Evolutionary conservation across 352 stramenopile species (phyloP).

Genomic region (Thraustochytrium sp.): DNA sequence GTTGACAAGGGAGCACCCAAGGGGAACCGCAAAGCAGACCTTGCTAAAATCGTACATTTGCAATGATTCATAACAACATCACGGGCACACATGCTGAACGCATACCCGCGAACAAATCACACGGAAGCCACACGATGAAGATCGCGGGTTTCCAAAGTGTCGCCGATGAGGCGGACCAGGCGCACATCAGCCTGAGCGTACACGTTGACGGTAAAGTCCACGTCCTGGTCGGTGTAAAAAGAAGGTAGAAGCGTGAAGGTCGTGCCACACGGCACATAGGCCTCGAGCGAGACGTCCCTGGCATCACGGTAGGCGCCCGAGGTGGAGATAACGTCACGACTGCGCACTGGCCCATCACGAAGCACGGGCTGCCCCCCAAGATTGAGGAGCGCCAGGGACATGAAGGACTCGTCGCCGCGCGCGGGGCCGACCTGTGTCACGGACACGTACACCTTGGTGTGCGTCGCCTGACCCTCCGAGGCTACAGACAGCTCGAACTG

Average conservation of each 20-base stretch:
- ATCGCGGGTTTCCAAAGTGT: no score
- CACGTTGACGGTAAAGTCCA: conserved; percentile 16
- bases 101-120: no score
- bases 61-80: no score
- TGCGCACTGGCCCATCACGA: neutral
- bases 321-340: neutral
- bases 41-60: no score
- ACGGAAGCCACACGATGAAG: no score
- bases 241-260: neutral
- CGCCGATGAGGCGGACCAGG: no score
- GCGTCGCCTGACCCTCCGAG: neutral
- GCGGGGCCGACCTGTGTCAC: neutral
- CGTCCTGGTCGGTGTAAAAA: neutral
- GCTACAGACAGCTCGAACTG: neutral
- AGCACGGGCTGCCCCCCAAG: neutral
- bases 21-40: no score
- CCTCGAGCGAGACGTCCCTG: conserved; percentile 27
- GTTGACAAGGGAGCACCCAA: no score
- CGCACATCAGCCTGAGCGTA: neutral
- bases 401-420: conserved; percentile 7
- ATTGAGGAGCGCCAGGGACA: neutral
- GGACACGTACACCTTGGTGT: neutral
- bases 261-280: neutral
- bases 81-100: no score
- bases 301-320: neutral